These are phyloP conservation scores for Metschnikowia lochheadii DNA, from an alignment of 805 yeast species.

Conservation along the genomic window DNA sequence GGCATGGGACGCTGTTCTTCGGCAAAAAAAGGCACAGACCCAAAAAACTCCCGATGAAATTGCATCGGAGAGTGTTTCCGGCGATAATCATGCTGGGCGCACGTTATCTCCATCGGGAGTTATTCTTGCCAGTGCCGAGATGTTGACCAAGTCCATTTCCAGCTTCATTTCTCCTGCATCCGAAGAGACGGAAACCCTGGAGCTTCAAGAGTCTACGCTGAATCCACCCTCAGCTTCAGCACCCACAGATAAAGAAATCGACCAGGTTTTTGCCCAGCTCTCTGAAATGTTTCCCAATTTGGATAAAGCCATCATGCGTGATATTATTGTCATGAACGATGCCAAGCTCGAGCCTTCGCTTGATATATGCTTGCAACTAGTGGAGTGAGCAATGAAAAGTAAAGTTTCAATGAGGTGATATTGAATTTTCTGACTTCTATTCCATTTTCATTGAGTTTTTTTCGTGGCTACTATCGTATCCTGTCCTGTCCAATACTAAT, in stretches of 20 bases:
- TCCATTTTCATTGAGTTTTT: too few species aligned
- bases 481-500: too few species aligned
- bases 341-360: constrained; percentile 70
- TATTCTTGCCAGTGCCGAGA: constrained; percentile 43
- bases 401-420: too few species aligned
- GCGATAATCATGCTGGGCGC: neutral
- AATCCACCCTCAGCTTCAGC: constrained; percentile 3
- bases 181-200: constrained; percentile 12
- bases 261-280: constrained; percentile 43
- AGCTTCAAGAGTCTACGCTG: neutral
- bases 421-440: too few species aligned
- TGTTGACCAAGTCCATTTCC: constrained; percentile 48
- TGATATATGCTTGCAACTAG: constrained; percentile 49
- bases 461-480: too few species aligned
- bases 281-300: constrained; percentile 71
- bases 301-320: constrained; percentile 64
- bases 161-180: constrained; percentile 39
- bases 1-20: constrained; percentile 41
- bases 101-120: constrained; percentile 37
- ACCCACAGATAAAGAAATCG: neutral
- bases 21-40: constrained; percentile 12
- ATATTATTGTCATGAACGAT: constrained; percentile 61
- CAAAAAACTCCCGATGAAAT: neutral
- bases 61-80: too few species aligned
- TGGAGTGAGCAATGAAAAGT: constrained; percentile 4